phyloP scores from a whole-genome alignment of 169 alveolate species.

The Perkinsus marinus region DNA sequence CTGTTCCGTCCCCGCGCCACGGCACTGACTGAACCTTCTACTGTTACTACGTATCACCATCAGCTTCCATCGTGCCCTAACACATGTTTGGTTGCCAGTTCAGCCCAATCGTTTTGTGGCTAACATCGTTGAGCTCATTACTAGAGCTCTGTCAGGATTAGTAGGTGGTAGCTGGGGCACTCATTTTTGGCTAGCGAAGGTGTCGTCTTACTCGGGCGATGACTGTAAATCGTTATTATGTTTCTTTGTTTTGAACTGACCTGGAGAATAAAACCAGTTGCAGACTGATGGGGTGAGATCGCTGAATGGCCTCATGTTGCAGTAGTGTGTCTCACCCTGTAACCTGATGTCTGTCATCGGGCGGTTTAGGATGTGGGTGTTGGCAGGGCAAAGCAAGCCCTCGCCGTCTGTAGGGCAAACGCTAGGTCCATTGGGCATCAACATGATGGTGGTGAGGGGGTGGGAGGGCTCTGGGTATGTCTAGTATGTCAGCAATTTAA shows the following conservation, averaged over 20 bases:
- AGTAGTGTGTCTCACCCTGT: not conserved
- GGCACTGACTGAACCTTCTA: not conserved
- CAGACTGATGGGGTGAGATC: too few species aligned
- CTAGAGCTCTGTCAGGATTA: too few species aligned
- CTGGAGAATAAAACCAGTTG: too few species aligned
- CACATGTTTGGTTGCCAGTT: too few species aligned
- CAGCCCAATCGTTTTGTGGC: too few species aligned
- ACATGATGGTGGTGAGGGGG: not conserved
- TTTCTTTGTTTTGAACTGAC: too few species aligned
- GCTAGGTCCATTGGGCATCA: not conserved
- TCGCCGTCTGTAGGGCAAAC: not conserved
- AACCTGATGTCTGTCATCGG: not conserved
- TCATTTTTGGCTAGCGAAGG: too few species aligned
- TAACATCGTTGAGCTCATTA: too few species aligned
- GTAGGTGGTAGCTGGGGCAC: too few species aligned
- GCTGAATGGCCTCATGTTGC: not conserved
- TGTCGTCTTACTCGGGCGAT: too few species aligned
- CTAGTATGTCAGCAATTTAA: not conserved
- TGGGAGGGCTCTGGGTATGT: not conserved
- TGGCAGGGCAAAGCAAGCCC: not conserved
- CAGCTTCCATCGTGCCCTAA: not conserved
- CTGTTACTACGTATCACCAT: not conserved
- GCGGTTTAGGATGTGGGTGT: not conserved
- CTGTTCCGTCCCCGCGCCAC: not conserved
- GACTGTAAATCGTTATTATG: too few species aligned